Conservation (phyloP, 805 yeast genomes). For the Candida corydali region DNA sequence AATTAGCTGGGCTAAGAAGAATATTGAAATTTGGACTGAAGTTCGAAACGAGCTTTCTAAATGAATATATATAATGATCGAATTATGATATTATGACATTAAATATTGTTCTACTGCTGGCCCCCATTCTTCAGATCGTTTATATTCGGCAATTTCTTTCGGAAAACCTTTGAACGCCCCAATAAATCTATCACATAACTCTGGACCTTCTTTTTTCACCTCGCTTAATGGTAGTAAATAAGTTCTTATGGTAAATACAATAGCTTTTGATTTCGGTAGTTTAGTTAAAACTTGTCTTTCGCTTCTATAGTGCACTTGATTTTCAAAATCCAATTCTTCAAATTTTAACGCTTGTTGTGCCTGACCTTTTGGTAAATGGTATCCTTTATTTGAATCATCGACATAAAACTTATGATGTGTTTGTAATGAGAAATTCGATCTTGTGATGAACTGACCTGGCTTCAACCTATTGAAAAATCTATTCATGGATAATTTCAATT, state of each 20-base stretch:
- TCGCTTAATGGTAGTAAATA: slow-evolving; percentile 34
- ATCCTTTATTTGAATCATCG: slow-evolving; percentile 39
- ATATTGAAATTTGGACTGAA: slow-evolving; percentile 64
- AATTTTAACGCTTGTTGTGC: slow-evolving; percentile 20
- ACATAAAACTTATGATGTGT: slow-evolving; percentile 32
- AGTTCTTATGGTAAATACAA: slow-evolving; percentile 39
- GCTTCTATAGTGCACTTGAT: slow-evolving; percentile 38
- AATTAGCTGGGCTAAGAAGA: slow-evolving; percentile 63
- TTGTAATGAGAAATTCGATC: slow-evolving; percentile 40
- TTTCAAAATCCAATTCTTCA: slow-evolving; percentile 33
- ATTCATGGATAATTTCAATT: slow-evolving; percentile 39
- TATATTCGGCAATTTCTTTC: slow-evolving; percentile 55
- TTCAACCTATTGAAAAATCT: slow-evolving; percentile 31
- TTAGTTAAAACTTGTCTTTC: slow-evolving; percentile 39
- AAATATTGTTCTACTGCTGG: slow-evolving; percentile 47
- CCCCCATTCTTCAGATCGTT: slow-evolving; percentile 66
- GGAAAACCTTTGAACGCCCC: slow-evolving; percentile 67
- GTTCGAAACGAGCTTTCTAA: slow-evolving; percentile 43
- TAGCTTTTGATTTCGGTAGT: slow-evolving; percentile 35
- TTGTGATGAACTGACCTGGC: slow-evolving; percentile 36
- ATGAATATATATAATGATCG: background rate
- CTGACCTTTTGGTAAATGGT: slow-evolving; percentile 24
- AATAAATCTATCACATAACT: slow-evolving; percentile 46
- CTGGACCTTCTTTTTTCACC: slow-evolving; percentile 27
- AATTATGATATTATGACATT: slow-evolving; percentile 6